These are phyloP conservation scores for Mrakia frigida DNA, from an alignment of 768 basidiomycete genomes.

Conservation along the genomic window DNA sequence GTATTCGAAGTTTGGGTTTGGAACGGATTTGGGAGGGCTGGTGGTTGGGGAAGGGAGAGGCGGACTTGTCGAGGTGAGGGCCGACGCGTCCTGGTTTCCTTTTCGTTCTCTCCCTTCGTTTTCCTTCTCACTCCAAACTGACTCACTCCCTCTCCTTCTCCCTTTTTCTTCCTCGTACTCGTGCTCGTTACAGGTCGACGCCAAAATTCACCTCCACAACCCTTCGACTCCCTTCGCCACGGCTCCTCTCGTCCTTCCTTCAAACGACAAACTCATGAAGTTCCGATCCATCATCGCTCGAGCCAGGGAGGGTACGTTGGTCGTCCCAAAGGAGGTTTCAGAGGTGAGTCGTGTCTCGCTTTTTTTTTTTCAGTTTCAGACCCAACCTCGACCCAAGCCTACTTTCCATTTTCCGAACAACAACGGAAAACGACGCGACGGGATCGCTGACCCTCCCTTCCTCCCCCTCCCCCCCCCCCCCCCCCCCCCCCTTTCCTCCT, in stretches of 20 bases:
- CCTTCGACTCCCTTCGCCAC: not conserved
- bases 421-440: too few species aligned
- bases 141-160: not conserved
- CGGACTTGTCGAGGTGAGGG: constrained; percentile 14
- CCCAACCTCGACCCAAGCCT: too few species aligned
- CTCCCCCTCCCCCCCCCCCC: not conserved
- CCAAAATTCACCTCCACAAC: constrained; percentile 35
- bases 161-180: too few species aligned
- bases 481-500: not conserved
- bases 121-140: not conserved
- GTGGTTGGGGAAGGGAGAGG: constrained; percentile 38
- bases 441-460: not conserved
- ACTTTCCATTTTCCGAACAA: too few species aligned
- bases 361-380: not conserved
- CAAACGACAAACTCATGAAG: constrained; percentile 23
- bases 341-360: constrained; percentile 31
- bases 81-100: constrained; percentile 21
- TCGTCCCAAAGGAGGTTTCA: constrained; percentile 35
- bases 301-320: constrained; percentile 22
- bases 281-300: constrained; percentile 35
- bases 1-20: constrained; percentile 37
- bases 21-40: constrained; percentile 38
- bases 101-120: too few species aligned
- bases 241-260: not conserved
- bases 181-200: constrained; percentile 39